These are phyloP conservation scores for Hypoxylon crocopeplum DNA, from an alignment of 495 filamentous ascomycete species.

Conservation along the genomic window DNA sequence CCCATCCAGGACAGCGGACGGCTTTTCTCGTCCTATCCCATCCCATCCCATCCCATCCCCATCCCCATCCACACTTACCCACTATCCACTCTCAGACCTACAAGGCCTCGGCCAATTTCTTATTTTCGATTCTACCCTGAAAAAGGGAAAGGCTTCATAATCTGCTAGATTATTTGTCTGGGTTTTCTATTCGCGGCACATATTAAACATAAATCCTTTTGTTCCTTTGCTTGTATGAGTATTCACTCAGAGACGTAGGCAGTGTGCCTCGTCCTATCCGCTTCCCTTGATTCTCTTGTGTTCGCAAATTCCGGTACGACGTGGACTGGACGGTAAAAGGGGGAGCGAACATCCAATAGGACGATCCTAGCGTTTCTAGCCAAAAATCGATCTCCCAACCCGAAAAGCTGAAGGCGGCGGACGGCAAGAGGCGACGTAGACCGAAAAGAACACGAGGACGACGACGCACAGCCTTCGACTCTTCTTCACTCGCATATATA, in stretches of 20 bases:
- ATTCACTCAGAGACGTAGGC: too few species aligned
- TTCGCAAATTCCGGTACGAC: slow-evolving; percentile 16
- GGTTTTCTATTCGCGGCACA: slow-evolving; percentile 22
- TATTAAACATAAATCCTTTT: slow-evolving; percentile 22
- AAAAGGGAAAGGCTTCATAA: slow-evolving; percentile 3
- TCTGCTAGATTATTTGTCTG: too few species aligned
- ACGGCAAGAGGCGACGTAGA: slow-evolving; percentile 24
- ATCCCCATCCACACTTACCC: too few species aligned
- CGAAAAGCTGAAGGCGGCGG: slow-evolving; percentile 20
- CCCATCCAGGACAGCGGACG: slow-evolving; percentile 19
- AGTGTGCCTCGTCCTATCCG: too few species aligned
- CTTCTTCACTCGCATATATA: slow-evolving; percentile 22
- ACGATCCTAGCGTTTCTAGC: slow-evolving; percentile 24
- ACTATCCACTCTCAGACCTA: slow-evolving; percentile 5
- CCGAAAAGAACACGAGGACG: background rate
- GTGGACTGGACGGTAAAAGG: slow-evolving; percentile 26
- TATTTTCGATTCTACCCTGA: slow-evolving; percentile 9
- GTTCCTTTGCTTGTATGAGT: slow-evolving; percentile 10
- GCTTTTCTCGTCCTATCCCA: slow-evolving; percentile 26
- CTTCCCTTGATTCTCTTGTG: background rate
- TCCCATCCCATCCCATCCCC: slow-evolving; percentile 10
- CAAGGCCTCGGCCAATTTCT: slow-evolving; percentile 16
- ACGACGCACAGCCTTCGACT: slow-evolving; percentile 3
- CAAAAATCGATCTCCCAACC: slow-evolving; percentile 26
- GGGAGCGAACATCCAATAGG: slow-evolving; percentile 30